phyloP scores from a whole-genome alignment of 345 rosid genomes.

The Cardamine resedifolia region DNA sequence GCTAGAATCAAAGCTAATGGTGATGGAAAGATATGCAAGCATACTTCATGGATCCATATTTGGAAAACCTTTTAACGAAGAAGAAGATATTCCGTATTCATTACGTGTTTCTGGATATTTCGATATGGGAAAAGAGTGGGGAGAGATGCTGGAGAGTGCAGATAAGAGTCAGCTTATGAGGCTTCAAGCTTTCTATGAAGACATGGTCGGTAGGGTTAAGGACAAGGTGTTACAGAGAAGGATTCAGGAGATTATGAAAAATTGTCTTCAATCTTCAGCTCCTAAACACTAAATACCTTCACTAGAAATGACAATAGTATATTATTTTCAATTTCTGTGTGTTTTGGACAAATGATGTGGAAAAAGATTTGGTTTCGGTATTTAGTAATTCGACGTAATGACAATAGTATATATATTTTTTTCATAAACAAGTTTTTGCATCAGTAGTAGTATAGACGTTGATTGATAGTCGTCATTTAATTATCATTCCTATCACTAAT shows the following conservation, averaged over 20 bases:
- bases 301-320: neutral
- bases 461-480: too few species aligned
- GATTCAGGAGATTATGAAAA: slow-evolving; percentile 77
- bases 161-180: slow-evolving; percentile 66
- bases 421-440: neutral
- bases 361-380: neutral
- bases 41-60: slow-evolving; percentile 84
- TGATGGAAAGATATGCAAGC: slow-evolving; percentile 71
- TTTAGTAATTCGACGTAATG: neutral
- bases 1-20: slow-evolving; percentile 58
- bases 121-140: slow-evolving; percentile 80
- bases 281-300: slow-evolving; percentile 20
- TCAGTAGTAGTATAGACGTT: neutral
- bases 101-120: slow-evolving; percentile 50
- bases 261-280: slow-evolving; percentile 52
- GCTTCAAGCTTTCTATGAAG: slow-evolving; percentile 71
- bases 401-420: too few species aligned
- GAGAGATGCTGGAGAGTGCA: slow-evolving; percentile 68
- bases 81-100: slow-evolving; percentile 61
- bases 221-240: slow-evolving; percentile 81
- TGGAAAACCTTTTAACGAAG: slow-evolving; percentile 68
- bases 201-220: slow-evolving; percentile 74
- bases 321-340: neutral
- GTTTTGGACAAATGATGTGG: neutral
- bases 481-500: neutral